Evolutionary conservation across 2,329 filamentous ascomycete genomes (phyloP), one percentile per base, ranked within the genome.

Genomic region (Fusarium dimerum): DNA sequence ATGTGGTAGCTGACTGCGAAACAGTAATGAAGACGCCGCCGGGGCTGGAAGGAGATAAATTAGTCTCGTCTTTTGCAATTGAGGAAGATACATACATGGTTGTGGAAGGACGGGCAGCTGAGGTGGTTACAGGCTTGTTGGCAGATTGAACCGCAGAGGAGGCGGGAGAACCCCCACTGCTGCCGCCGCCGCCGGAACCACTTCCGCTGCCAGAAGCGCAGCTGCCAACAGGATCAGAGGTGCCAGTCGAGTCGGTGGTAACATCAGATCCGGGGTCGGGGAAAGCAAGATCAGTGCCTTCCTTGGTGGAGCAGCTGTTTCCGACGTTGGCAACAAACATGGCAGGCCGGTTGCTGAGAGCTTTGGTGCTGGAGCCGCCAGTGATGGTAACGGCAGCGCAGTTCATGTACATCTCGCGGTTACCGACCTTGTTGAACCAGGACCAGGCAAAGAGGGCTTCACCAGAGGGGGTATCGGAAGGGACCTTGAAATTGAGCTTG

Each of bases 351-450:
- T 70, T 68, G 51, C 75, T 73, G 68, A 89, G 84, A 44, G 76
- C 47, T 6, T 58, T 39, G 29, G 59, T 72, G 48, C 51, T 56
- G 45, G 66, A 65, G 45, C 71, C 69, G 29, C 71, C 71, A 49
- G 68, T 71, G 66, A 92, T 85, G 56, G 81, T 83, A 62, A 92
- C 81, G 47, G 82, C 78, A 8, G 89, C 89, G 66, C 90, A 94
- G 73, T 91, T 90, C 87, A 91, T 91, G 80, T 94, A 94, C 82
- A 89, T 89, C 70, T 93, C 89, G 44, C 89, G 81, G 73, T 92
- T 92, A 26, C 89, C 89, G 40, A 88, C 72, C 59, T 84, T 76
- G 76, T 91, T 91, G 74, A 89, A 87, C 87, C 87, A 90, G 26
- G 84, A 85, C 90, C 90, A 93, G 38, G 85, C 84, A 46, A 92